Conservation (phyloP, 495 filamentous ascomycete species). For the Neurospora sublineolata region DNA sequence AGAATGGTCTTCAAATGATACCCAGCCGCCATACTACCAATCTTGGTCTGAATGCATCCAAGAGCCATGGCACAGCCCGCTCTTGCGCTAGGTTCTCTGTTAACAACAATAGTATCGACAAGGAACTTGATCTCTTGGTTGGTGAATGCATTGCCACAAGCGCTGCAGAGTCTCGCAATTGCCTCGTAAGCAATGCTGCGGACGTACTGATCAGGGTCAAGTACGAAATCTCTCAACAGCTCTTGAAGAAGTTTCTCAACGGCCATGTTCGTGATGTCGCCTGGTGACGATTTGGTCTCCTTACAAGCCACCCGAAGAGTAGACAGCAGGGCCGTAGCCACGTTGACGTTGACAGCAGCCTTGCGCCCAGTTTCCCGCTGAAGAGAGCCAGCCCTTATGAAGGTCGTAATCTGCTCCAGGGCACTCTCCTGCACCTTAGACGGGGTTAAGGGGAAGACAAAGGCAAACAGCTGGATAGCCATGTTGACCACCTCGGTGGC, state of each 20-base stretch:
- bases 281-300: conserved; percentile 60
- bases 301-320: conserved; percentile 74
- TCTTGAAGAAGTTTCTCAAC: conserved; percentile 86
- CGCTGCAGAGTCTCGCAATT: conserved; percentile 81
- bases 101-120: conserved; percentile 87
- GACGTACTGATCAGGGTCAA: conserved; percentile 74
- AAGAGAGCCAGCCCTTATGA: conserved; percentile 62
- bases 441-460: conserved; percentile 75
- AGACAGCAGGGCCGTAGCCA: conserved; percentile 68
- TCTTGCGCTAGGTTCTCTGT: conserved; percentile 83
- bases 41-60: conserved; percentile 85
- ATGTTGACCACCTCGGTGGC: conserved; percentile 89
- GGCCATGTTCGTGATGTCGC: conserved; percentile 58
- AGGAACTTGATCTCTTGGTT: conserved; percentile 79
- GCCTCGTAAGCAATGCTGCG: conserved; percentile 78
- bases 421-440: conserved; percentile 91
- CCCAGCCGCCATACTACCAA: conserved; percentile 97
- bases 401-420: conserved; percentile 82
- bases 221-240: conserved; percentile 64
- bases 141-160: conserved; percentile 78
- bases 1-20: conserved; percentile 93
- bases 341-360: conserved; percentile 82
- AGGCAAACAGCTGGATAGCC: conserved; percentile 83
- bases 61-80: conserved; percentile 90
- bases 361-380: conserved; percentile 82